These are phyloP conservation scores for Quaeritorhiza haematococci DNA, from an alignment of 371 early-diverging fungal genomes.

Conservation along the genomic window DNA sequence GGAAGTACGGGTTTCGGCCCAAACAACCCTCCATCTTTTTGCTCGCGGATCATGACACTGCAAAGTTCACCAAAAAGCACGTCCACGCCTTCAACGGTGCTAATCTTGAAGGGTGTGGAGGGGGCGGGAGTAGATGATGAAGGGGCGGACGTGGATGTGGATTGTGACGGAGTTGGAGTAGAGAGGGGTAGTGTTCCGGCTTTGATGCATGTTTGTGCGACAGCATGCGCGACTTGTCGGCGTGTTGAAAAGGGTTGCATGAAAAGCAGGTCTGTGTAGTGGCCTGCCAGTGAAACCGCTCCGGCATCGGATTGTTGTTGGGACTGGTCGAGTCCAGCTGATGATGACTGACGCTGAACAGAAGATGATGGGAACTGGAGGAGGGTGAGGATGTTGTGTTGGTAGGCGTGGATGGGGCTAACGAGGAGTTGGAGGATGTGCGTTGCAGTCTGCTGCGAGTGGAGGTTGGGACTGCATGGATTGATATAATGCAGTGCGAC, in stretches of 20 bases:
- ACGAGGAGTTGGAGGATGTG: slow-evolving; percentile 41
- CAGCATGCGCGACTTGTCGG: slow-evolving; percentile 71
- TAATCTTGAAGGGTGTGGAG: slow-evolving; percentile 42
- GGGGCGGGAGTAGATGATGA: neutral
- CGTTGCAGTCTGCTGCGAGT: slow-evolving; percentile 54
- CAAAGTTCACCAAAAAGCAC: slow-evolving; percentile 75
- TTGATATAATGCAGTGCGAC: neutral
- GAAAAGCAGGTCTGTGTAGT: slow-evolving; percentile 74
- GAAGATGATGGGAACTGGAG: slow-evolving; percentile 43
- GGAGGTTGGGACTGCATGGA: slow-evolving; percentile 15
- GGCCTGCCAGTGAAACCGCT: slow-evolving; percentile 42
- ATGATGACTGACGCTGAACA: neutral
- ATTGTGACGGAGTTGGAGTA: neutral
- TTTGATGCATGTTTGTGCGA: slow-evolving; percentile 53
- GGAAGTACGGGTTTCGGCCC: slow-evolving; percentile 24
- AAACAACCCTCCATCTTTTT: slow-evolving; percentile 58
- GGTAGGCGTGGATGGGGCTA: slow-evolving; percentile 65
- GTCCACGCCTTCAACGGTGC: slow-evolving; percentile 71
- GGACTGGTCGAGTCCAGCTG: slow-evolving; percentile 14
- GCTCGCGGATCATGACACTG: slow-evolving; percentile 72
- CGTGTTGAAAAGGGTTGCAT: slow-evolving; percentile 76
- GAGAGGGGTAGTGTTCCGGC: slow-evolving; percentile 53
- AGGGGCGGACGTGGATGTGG: neutral
- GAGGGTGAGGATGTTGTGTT: slow-evolving; percentile 31
- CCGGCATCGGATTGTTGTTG: slow-evolving; percentile 52